Base-by-base conservation (phyloP, 2,329 filamentous ascomycete genomes). In the Rhinocladiella similis region DNA sequence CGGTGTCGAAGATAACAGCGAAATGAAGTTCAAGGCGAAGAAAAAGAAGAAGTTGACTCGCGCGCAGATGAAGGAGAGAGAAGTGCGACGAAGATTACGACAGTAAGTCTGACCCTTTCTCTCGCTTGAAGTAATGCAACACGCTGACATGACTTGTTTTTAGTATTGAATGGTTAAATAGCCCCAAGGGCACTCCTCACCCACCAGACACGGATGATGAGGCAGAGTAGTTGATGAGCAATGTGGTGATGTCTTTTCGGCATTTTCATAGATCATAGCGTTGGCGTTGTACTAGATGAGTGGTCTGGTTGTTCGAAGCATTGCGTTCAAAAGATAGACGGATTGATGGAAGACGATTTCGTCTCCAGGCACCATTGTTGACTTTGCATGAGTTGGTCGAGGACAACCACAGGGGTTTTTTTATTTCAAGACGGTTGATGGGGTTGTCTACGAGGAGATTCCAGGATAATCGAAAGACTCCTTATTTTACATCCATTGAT, bases 11-110 rank as follows among this genome's bases (percentile, higher is more conserved):
- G 92, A 94, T 66, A 85, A 85, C 58, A 80, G 77, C 68, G 73
- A 88, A 59, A 83, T 99, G 81, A 93, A 95, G 78, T 99, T 99
- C 86, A 85, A 82, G 73, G 81, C 89, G 9, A 85, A 82, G 75
- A 74, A 75, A 35, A 94, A 92, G 83, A 88, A 88, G 78, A 99
- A 99, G 90, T 84, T 94, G 84, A 99, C 94, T 55, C 90, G 95
- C 80, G 91, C 91, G 76, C 91, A 99, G 75, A 66, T 92, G 71
- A 99, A 99, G 83, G 94, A 99, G 73, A 83, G 89, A 18, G 93
- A 97, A 76, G 88, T 89, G 42, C 83, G 95, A 63, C 84, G 93
- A 65, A 83, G 94, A 66, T 79, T 97, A 74, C 85, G 94, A 67
- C 91, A 99, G 57, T 60, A 57, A 60, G 57, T 60, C 47, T 22